phyloP scores from a whole-genome alignment of 208 protist species.

The Acanthamoeba divionensis region DNA sequence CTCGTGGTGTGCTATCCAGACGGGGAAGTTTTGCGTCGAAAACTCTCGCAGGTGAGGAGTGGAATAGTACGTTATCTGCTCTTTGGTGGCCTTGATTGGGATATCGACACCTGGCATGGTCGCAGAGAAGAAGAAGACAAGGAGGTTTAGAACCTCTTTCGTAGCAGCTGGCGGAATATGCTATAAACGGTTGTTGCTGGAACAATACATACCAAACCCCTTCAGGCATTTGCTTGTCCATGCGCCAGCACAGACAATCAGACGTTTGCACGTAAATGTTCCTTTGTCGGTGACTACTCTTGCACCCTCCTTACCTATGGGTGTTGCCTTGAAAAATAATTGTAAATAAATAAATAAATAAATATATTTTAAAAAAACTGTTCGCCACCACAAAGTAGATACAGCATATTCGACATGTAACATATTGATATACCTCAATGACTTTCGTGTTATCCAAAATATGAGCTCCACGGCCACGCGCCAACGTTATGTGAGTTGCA shows the following conservation, averaged over 20 bases:
- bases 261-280: neutral
- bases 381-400: no score
- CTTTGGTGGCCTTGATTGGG: constrained; percentile 14
- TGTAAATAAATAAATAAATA: no score
- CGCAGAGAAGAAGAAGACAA: neutral
- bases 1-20: constrained; percentile 26
- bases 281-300: neutral
- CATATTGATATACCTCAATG: neutral
- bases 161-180: no score
- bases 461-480: neutral
- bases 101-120: neutral
- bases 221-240: constrained; percentile 32
- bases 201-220: neutral
- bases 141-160: neutral
- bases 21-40: neutral
- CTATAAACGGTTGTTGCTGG: no score
- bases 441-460: neutral
- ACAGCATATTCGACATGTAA: no score
- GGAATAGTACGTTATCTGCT: constrained; percentile 42
- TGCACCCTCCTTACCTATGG: constrained; percentile 19
- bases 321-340: no score
- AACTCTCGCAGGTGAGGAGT: constrained; percentile 18
- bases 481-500: constrained; percentile 12
- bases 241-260: constrained; percentile 16
- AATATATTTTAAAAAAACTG: no score